Conservation (phyloP, 192 early-diverging fungal species). For the Allomyces macrogynus region DNA sequence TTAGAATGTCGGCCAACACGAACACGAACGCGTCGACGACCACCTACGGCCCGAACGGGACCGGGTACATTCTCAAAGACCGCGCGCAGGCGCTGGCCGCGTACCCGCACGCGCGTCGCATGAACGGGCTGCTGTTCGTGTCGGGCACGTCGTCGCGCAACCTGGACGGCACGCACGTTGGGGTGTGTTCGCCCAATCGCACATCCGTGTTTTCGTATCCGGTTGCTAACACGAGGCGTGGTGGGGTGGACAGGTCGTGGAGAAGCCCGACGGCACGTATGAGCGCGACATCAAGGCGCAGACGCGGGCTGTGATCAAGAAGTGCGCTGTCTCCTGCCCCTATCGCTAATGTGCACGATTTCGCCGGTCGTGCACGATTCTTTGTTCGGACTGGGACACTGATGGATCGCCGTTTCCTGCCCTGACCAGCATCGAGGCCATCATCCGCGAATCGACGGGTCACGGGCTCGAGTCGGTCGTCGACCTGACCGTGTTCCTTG, state of each 20-base stretch:
- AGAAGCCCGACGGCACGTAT: slow-evolving; percentile 25
- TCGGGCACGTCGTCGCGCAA: slow-evolving; percentile 35
- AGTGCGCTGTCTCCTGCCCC: slow-evolving; percentile 12
- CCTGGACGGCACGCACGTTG: slow-evolving; percentile 31
- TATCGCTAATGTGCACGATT: too few relatives aligned
- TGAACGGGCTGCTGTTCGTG: slow-evolving; percentile 32
- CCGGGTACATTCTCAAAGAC: slow-evolving; percentile 20
- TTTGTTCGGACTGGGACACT: too few relatives aligned
- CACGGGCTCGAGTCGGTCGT: slow-evolving; percentile 32
- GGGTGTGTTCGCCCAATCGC: slow-evolving; percentile 2
- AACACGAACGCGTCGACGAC: too few relatives aligned
- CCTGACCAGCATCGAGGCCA: slow-evolving; percentile 15
- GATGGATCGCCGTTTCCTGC: background rate
- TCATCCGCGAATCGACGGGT: slow-evolving; percentile 31
- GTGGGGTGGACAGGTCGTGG: slow-evolving; percentile 24
- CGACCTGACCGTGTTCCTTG: slow-evolving; percentile 51
- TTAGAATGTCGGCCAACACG: too few relatives aligned
- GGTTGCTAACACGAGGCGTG: too few relatives aligned
- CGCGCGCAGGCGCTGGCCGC: slow-evolving; percentile 37
- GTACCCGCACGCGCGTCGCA: slow-evolving; percentile 40
- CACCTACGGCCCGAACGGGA: slow-evolving; percentile 19
- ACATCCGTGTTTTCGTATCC: slow-evolving; percentile 4
- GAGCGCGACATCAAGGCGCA: slow-evolving; percentile 38
- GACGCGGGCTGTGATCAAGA: slow-evolving; percentile 40
- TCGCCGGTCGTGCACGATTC: too few relatives aligned